Conservation (phyloP, 2,329 filamentous ascomycete genomes). For the Neoascochyta sp. region DNA sequence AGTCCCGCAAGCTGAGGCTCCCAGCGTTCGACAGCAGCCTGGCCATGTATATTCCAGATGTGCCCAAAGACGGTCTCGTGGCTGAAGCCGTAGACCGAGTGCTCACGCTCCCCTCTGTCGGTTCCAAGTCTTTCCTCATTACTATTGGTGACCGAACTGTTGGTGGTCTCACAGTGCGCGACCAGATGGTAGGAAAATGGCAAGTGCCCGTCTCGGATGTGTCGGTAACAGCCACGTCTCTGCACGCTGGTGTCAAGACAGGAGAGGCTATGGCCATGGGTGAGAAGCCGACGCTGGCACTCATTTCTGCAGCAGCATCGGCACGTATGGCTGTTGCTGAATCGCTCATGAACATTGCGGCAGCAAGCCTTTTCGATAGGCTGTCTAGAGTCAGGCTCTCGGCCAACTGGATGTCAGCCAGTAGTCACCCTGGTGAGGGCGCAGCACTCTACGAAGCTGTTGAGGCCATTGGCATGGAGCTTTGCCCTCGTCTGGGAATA, state of each 20-base stretch:
- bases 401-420: slow-evolving; percentile 99
- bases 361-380: slow-evolving; percentile 68
- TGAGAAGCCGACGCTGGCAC: slow-evolving; percentile 80
- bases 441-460: slow-evolving; percentile 92
- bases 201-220: slow-evolving; percentile 92
- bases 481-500: slow-evolving; percentile 86
- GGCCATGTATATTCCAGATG: slow-evolving; percentile 60
- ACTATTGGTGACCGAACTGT: slow-evolving; percentile 93
- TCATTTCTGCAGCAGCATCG: slow-evolving; percentile 86
- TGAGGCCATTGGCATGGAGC: slow-evolving; percentile 83
- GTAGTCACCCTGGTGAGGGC: slow-evolving; percentile 86
- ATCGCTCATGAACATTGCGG: slow-evolving; percentile 87
- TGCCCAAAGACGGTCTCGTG: slow-evolving; percentile 52
- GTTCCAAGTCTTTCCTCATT: slow-evolving; percentile 96
- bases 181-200: slow-evolving; percentile 97
- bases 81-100: slow-evolving; percentile 74
- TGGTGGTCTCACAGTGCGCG: slow-evolving; percentile 79
- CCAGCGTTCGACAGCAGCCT: slow-evolving; percentile 73
- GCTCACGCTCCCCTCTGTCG: slow-evolving; percentile 79
- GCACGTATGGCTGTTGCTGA: slow-evolving; percentile 96
- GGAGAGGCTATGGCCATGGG: slow-evolving; percentile 99
- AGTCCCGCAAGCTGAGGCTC: slow-evolving; percentile 64
- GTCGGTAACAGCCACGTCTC: slow-evolving; percentile 81
- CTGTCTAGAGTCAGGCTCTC: slow-evolving; percentile 80
- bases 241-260: slow-evolving; percentile 66